Base-by-base conservation (phyloP, 495 filamentous ascomycete genomes). In the Chaetomidium leptoderma region DNA sequence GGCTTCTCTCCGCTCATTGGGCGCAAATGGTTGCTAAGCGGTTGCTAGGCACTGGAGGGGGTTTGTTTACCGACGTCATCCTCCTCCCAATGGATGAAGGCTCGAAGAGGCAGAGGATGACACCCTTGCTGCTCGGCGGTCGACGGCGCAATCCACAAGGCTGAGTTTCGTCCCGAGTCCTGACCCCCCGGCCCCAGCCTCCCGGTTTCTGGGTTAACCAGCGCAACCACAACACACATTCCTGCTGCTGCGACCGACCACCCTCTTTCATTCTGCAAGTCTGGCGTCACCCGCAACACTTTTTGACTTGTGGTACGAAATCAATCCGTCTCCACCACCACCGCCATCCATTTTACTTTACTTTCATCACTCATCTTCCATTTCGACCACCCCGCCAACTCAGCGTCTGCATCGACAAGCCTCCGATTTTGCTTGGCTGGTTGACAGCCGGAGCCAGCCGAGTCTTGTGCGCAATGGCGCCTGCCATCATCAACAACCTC, bases 161-260 rank as follows among this genome's bases (percentile, higher is more conserved):
- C 46, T 51, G 47, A 51, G 16, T 40, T 8, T 6, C 2, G 10
- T n/a, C 42, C 42, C 23, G 6, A 5, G 0, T 6, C 8, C 27
- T 36, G 9, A 8, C 13, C 4, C 35, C 42, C 48, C 55, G 14
- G 47, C 48, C 63, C 63, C 61, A 58, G 53, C 59, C 66, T 48
- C 61, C 27, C 54, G 37, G 67, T 70, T 70, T 67, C 67, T 64
- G 67, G 62, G 67, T 67, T 55, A 67, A 67, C 66, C 51, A 45
- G n/a, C 32, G 8, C 33, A 32, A 44, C 59, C 46, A 61, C 60
- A 57, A 62, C 54, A 58, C 46, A 36, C 37, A n/a, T n/a, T n/a
- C n/a, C 7, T 21, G 26, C 33, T 42, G n/a, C 46, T 30, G 23
- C 36, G n/a, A 14, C 26, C 45, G n/a, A 14, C 33, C 2, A n/a